A percentile compares a stretch with the other conserved stretches of the same genome.
These are phyloP conservation scores for Hirschioporus abietinus DNA, from an alignment of 768 basidiomycete genomes.

Conservation along the genomic window DNA sequence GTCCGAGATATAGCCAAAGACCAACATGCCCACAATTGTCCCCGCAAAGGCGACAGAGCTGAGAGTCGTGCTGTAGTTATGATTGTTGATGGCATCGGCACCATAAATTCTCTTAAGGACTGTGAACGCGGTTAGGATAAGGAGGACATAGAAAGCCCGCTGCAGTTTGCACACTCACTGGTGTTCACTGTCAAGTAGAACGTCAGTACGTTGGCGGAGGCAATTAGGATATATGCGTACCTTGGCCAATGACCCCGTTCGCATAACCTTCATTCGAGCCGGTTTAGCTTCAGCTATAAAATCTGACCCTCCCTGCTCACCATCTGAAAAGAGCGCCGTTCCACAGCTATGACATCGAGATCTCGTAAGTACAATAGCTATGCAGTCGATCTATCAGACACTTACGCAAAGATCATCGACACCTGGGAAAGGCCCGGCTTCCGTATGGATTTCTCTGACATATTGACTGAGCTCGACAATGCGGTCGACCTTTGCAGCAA, in stretches of 20 bases:
- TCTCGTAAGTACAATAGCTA: conserved; percentile 6
- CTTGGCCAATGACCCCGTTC: conserved; percentile 72
- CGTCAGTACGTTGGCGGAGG: conserved; percentile 5
- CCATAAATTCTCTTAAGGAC: conserved; percentile 74
- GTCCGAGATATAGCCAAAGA: conserved; percentile 80
- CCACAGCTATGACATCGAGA: conserved; percentile 51
- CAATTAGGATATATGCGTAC: conserved; percentile 36
- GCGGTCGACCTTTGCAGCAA: not conserved
- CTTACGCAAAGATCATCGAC: conserved; percentile 80
- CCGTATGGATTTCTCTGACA: not conserved
- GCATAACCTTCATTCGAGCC: conserved; percentile 56
- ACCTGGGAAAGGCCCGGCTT: conserved; percentile 40
- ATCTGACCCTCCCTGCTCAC: conserved; percentile 28
- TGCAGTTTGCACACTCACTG: conserved; percentile 32
- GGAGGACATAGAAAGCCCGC: not conserved
- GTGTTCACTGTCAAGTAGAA: conserved; percentile 51
- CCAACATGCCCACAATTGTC: conserved; percentile 79
- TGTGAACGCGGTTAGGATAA: conserved; percentile 25
- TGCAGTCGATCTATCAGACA: conserved; percentile 21
- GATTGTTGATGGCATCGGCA: conserved; percentile 36
- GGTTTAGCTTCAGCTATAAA: not conserved
- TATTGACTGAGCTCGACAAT: not conserved
- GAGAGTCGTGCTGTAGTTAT: conserved; percentile 60
- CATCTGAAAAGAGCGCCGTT: conserved; percentile 85
- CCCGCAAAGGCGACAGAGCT: conserved; percentile 78